Evolutionary conservation across 148 eudicot species (phyloP).

Genomic region (Cornus suecica): DNA sequence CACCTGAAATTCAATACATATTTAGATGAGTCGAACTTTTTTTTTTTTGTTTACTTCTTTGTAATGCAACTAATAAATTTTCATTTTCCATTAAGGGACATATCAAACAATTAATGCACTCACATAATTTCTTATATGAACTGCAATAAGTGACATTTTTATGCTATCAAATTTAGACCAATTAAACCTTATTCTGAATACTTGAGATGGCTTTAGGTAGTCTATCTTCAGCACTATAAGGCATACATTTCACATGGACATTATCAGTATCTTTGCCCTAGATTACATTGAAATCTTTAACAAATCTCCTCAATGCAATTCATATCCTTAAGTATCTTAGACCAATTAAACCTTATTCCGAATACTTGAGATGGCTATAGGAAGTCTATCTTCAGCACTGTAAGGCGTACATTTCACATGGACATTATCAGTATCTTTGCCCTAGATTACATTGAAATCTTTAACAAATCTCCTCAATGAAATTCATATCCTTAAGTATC

Average conservation of each 20-base stretch:
- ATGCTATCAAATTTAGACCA: no score
- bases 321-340: background rate
- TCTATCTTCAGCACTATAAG: background rate
- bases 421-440: background rate
- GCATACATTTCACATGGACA: background rate
- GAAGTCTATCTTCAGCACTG: background rate
- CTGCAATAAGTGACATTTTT: no score
- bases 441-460: background rate
- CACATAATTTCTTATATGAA: background rate
- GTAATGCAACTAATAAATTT: background rate
- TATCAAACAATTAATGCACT: background rate
- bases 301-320: background rate
- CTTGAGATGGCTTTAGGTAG: slow-evolving; percentile 2
- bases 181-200: background rate
- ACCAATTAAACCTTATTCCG: background rate
- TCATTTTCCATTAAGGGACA: background rate
- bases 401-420: slow-evolving; percentile 1
- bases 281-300: background rate
- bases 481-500: background rate
- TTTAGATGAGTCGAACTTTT: background rate
- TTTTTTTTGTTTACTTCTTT: background rate
- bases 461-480: background rate
- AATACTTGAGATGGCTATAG: slow-evolving; percentile 3
- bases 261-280: background rate
- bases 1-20: slow-evolving; percentile 51